These are phyloP conservation scores for Akanthomyces muscarius DNA, from an alignment of 2,329 filamentous ascomycete species.

Conservation along the genomic window DNA sequence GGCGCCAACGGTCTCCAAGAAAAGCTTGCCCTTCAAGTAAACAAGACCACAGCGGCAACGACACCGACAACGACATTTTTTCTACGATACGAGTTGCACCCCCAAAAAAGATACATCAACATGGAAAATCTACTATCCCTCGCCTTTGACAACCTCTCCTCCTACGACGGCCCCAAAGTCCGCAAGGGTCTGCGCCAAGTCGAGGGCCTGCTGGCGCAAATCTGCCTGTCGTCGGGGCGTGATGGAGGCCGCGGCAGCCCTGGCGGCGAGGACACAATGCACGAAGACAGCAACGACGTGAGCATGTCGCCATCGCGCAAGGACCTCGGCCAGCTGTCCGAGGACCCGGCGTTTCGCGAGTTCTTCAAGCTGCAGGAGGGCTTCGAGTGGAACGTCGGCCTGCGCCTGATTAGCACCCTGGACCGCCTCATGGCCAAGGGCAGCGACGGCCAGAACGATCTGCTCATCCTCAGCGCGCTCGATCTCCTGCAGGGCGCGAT, in stretches of 20 bases:
- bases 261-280: constrained; percentile 18
- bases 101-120: constrained; percentile 24
- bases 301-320: constrained; percentile 45
- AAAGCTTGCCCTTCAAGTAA: not conserved
- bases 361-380: constrained; percentile 97
- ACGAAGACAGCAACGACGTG: constrained; percentile 26
- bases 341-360: constrained; percentile 86
- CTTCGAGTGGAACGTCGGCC: constrained; percentile 95
- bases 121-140: constrained; percentile 93
- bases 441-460: constrained; percentile 77
- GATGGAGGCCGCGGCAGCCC: too few relatives aligned
- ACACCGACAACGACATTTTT: constrained; percentile 13
- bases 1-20: not conserved
- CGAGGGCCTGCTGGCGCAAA: constrained; percentile 88
- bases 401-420: constrained; percentile 78
- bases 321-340: constrained; percentile 63
- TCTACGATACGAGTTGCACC: not conserved
- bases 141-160: constrained; percentile 94
- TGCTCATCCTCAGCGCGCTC: constrained; percentile 81
- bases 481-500: constrained; percentile 86
- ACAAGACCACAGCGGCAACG: not conserved
- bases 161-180: constrained; percentile 83
- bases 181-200: constrained; percentile 92
- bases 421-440: constrained; percentile 82
- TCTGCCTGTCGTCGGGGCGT: constrained; percentile 67